Base-by-base conservation (phyloP, 1,284 basidiomycete genomes). In the Marasmius fiardii region DNA sequence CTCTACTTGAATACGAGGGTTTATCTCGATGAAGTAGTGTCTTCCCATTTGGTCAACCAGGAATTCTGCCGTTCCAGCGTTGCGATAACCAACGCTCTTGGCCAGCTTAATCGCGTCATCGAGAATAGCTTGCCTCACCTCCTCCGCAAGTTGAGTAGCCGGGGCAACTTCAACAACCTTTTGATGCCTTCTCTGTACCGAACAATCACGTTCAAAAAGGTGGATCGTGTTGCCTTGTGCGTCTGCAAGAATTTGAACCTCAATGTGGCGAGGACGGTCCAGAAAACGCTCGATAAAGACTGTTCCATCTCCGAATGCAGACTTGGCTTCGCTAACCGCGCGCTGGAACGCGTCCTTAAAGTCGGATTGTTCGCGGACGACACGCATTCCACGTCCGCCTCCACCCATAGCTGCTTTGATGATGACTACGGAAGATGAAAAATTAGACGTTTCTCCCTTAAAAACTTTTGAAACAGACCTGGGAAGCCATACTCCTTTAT, bases 81-180 rank as follows among this genome's bases (percentile, higher is more conserved):
- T 98, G 64, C 93, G 84, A 74, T 99, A 99, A 18, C 88, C 85
- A 63, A 98, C 96, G 56, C 90, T 91, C 75, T 82, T 88, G 53
- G 95, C 95, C 57, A 98, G 81, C 76, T 90, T 97, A 75, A 98
- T 93, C n/a, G 96, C 96, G 68, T 98, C 95, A 52, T 73, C 66
- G 53, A 95, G 76, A 65, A 99, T 95, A 14, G 88, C 88, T 68
- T 95, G 88, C 55, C 96, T 88, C 58, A 96, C 80, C 65, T 94
- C 88, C 62, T 98, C 95, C 47, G 91, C 86, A 52, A 99, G 84
- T 71, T 97, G 93, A 48, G 90, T 93, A 21, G 97, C 96, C 33
- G 97, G 97, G 0, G 97, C 97, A 50, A 98, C 94, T 74, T 99
- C 97, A 61, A 99, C 97, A 61, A 99, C 95, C 74, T 99, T 98